These are phyloP conservation scores for Podospora fimiseda DNA, from an alignment of 495 filamentous ascomycete species.

Conservation along the genomic window DNA sequence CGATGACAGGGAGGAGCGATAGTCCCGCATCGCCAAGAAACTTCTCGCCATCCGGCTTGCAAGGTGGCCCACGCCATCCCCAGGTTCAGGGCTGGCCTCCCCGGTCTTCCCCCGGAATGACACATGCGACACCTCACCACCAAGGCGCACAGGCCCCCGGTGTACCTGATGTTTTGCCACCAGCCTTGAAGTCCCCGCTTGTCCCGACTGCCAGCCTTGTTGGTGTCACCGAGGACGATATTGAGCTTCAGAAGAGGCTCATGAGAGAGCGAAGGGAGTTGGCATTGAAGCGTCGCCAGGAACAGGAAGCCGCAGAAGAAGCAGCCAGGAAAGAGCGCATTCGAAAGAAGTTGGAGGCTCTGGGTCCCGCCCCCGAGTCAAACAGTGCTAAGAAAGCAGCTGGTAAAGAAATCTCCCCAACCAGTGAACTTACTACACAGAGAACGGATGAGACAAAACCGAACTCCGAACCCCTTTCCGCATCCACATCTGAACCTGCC, in stretches of 20 bases:
- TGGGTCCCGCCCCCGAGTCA: constrained; percentile 65
- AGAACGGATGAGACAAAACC: constrained; percentile 7
- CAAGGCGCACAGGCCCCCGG: constrained; percentile 28
- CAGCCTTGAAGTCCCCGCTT: constrained; percentile 18
- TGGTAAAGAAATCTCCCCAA: constrained; percentile 33
- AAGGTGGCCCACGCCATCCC: constrained; percentile 26
- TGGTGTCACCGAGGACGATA: constrained; percentile 48
- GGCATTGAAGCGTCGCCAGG: constrained; percentile 68
- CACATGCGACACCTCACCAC: constrained; percentile 41
- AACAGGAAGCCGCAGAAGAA: constrained; percentile 77
- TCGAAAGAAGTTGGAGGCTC: constrained; percentile 68
- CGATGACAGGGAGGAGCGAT: constrained; percentile 41
- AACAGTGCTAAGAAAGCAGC: constrained; percentile 45
- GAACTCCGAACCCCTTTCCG: constrained; percentile 5
- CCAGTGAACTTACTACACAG: constrained; percentile 25
- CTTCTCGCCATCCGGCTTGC: constrained; percentile 33
- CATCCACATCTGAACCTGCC: constrained; percentile 2
- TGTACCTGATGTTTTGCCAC: constrained; percentile 26
- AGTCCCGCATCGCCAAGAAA: constrained; percentile 41
- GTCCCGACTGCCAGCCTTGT: constrained; percentile 16
- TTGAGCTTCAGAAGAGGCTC: constrained; percentile 67
- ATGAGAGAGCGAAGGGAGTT: constrained; percentile 78
- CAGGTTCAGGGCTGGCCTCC: constrained; percentile 43
- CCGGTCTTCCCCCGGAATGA: constrained; percentile 42
- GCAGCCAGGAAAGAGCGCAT: constrained; percentile 76